Conservation (phyloP, 352 stramenopile genomes). For the Blastocystis sp. region DNA sequence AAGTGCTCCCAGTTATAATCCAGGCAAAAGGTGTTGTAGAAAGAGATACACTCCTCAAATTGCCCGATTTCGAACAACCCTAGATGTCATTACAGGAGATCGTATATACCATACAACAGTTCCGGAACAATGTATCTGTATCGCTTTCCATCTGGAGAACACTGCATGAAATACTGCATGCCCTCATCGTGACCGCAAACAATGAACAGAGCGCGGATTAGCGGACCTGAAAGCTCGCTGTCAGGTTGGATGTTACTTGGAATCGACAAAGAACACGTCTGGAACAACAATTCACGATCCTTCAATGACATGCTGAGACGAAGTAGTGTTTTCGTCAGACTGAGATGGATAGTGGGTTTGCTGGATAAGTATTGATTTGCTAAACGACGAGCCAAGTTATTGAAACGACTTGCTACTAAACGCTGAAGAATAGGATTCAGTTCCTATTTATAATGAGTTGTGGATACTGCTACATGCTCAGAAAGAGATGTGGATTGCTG, state of each 20-base stretch:
- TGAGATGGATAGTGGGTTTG: background rate
- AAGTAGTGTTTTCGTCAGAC: slow-evolving; percentile 3
- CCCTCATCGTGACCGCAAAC: slow-evolving; percentile 26
- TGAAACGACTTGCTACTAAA: slow-evolving; percentile 1
- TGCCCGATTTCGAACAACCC: background rate
- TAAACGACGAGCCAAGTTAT: background rate
- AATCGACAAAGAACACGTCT: background rate
- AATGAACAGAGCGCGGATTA: background rate
- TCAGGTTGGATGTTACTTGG: background rate
- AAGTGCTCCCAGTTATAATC: slow-evolving; percentile 4
- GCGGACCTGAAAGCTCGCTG: background rate
- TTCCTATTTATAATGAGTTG: background rate
- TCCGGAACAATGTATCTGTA: slow-evolving; percentile 30
- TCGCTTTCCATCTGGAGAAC: background rate
- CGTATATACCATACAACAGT: background rate
- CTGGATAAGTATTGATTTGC: background rate
- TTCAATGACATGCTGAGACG: background rate
- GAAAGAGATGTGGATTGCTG: background rate
- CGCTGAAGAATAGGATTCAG: background rate
- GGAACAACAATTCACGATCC: background rate
- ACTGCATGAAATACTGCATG: slow-evolving; percentile 35
- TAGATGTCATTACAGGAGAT: background rate
- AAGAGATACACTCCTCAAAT: slow-evolving; percentile 10
- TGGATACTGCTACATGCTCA: background rate
- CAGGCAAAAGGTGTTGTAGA: background rate